These are phyloP conservation scores for Cyathus striatus DNA, from an alignment of 768 basidiomycete species.

Conservation along the genomic window DNA sequence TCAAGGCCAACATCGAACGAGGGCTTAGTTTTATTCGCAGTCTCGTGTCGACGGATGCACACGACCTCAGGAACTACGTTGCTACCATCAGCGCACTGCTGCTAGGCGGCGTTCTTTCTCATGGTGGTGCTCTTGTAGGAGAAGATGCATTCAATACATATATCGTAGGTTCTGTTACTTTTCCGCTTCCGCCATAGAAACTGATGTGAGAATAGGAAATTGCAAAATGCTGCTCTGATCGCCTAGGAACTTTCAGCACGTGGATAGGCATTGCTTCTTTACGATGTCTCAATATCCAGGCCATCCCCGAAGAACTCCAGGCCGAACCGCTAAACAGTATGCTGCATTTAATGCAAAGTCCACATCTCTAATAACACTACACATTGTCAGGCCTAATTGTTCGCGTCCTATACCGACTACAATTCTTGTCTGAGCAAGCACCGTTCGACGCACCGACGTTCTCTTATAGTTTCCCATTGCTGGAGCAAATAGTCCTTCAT, in stretches of 20 bases:
- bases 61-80: constrained; percentile 53
- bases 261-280: constrained; percentile 86
- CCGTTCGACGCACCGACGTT: constrained; percentile 86
- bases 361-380: not conserved
- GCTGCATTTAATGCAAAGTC: constrained; percentile 10
- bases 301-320: constrained; percentile 68
- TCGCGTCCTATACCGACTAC: constrained; percentile 81
- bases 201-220: constrained; percentile 42
- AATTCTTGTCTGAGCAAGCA: constrained; percentile 73
- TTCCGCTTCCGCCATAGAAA: not conserved
- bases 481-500: constrained; percentile 58
- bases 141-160: constrained; percentile 67
- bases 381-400: constrained; percentile 64
- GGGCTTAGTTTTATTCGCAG: constrained; percentile 69
- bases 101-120: constrained; percentile 58
- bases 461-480: constrained; percentile 72
- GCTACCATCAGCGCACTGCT: constrained; percentile 54
- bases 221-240: constrained; percentile 66
- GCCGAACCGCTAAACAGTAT: constrained; percentile 66
- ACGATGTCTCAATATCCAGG: constrained; percentile 58
- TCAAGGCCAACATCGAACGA: constrained; percentile 54
- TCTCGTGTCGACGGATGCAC: constrained; percentile 44
- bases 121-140: constrained; percentile 60
- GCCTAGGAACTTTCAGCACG: constrained; percentile 59
- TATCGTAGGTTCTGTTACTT: constrained; percentile 47